These are phyloP conservation scores for Aspergillus nomiae DNA, from an alignment of 2,329 filamentous ascomycete species.

Conservation along the genomic window DNA sequence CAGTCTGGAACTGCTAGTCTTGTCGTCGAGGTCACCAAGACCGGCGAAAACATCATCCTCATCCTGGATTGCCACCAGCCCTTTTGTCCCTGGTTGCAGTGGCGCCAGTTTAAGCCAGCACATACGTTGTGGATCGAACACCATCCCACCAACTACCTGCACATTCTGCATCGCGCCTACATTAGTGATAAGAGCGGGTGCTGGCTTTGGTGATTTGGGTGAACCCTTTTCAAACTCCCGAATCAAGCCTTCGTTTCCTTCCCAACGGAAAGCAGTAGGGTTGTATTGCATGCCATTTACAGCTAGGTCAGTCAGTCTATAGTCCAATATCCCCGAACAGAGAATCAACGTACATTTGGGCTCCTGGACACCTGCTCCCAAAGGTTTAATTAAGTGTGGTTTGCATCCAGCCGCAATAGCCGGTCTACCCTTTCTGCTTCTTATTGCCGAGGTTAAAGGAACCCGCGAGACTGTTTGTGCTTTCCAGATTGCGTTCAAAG, in stretches of 20 bases:
- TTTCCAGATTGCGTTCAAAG: constrained; percentile 63
- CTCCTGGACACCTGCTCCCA: constrained; percentile 71
- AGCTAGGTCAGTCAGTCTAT: constrained; percentile 11
- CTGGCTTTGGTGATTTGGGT: constrained; percentile 46
- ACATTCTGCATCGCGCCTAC: constrained; percentile 82
- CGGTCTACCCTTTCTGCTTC: constrained; percentile 45
- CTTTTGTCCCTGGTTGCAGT: constrained; percentile 39
- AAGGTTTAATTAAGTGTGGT: constrained; percentile 85
- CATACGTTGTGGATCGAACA: constrained; percentile 96
- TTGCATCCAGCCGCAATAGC: constrained; percentile 52
- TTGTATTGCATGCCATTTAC: constrained; percentile 97
- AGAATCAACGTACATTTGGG: constrained; percentile 69
- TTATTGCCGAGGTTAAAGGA: constrained; percentile 52
- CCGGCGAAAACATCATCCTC: constrained; percentile 94
- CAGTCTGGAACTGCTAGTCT: constrained; percentile 28
- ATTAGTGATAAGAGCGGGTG: constrained; percentile 80
- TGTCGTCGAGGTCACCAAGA: constrained; percentile 87
- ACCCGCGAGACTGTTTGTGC: constrained; percentile 55
- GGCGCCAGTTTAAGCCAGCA: constrained; percentile 84
- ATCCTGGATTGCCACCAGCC: constrained; percentile 65
- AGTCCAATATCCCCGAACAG: not conserved
- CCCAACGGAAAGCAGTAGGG: constrained; percentile 82
- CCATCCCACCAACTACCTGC: constrained; percentile 96
- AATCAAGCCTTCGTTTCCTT: constrained; percentile 89
- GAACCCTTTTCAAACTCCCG: constrained; percentile 68